Evolutionary conservation across 441 rosid species (phyloP), one percentile per base, ranked within the genome.

Genomic region (Eutrema salsugineum): DNA sequence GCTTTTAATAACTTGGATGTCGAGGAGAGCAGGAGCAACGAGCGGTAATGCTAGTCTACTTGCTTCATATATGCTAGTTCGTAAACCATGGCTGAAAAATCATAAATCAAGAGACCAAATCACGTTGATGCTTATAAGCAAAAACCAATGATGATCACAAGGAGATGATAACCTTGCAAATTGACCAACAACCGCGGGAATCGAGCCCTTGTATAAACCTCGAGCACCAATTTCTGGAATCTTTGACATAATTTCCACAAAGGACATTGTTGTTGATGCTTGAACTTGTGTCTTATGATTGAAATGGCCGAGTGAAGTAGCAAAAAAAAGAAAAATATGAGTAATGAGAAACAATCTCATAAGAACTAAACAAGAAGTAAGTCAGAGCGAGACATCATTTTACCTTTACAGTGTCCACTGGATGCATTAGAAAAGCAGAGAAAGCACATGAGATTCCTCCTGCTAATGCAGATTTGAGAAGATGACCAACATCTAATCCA

Each of bases 391-490:
- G 43, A 64, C 68, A 76, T 63, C 55, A 58, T 49, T 39, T 8
- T 8, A 80, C 99, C 96, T 94, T 94, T 67, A 94, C 79, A 17
- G 97, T 86, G 72, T 94, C 99, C 54, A 94, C 83, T 4, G 99
- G 99, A 74, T 91, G 96, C 97, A 94, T 74, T 36, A 94, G 65
- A 76, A 90, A 78, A 50, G 90, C 81, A 36, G 99, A 94, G 72
- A 90, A 85, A n/a, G 97, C 99, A 76, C 96, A 90, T 32, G 99
- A 83, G 14, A 94, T 83, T 63, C 97, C 99, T 32, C 99, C 99
- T 5, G 99, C 99, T 82, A 94, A 77, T 53, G 99, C 99, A 50
- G 97, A 90, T 83, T 82, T 85, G 44, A 91, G 81, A 79, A 94
- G 97, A 78, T 88, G 83, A 44, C 85, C 90, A 54, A 92, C 81